Evolutionary conservation across 1,284 basidiomycete genomes (phyloP).

Genomic region (Ganoderma sinense): DNA sequence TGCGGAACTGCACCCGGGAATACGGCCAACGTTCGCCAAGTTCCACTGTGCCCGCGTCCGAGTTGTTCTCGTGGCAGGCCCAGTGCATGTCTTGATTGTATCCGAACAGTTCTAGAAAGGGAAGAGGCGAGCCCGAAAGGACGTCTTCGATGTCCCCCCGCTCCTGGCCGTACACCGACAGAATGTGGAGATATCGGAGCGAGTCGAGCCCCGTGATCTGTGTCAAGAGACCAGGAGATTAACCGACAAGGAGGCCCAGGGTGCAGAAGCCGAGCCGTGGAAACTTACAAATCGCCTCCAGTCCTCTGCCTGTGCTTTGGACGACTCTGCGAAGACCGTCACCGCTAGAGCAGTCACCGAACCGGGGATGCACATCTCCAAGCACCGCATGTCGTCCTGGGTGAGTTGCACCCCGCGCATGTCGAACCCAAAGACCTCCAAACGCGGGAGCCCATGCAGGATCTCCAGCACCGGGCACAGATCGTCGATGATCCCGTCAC

Average conservation of each 20-base stretch:
- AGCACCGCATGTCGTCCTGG: background rate
- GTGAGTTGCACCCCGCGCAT: background rate
- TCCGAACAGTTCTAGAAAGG: background rate
- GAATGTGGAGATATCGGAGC: background rate
- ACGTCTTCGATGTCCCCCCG: background rate
- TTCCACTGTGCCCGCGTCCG: background rate
- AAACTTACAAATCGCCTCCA: background rate
- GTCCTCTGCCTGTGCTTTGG: background rate
- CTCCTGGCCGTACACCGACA: background rate
- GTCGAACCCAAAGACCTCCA: background rate
- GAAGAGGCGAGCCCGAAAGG: background rate
- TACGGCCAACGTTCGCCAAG: background rate
- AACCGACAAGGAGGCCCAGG: background rate
- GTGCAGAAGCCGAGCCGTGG: background rate
- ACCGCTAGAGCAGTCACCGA: background rate
- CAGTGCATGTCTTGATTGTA: background rate
- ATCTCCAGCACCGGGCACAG: background rate
- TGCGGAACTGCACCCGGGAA: background rate
- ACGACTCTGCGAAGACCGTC: background rate
- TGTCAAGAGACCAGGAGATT: background rate
- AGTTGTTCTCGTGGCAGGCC: background rate
- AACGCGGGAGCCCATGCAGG: background rate
- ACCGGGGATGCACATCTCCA: background rate
- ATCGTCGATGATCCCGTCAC: background rate
- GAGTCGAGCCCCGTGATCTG: background rate